Conservation (phyloP, 2,329 filamentous ascomycete species). For the Orbilia blumenaviensis region DNA sequence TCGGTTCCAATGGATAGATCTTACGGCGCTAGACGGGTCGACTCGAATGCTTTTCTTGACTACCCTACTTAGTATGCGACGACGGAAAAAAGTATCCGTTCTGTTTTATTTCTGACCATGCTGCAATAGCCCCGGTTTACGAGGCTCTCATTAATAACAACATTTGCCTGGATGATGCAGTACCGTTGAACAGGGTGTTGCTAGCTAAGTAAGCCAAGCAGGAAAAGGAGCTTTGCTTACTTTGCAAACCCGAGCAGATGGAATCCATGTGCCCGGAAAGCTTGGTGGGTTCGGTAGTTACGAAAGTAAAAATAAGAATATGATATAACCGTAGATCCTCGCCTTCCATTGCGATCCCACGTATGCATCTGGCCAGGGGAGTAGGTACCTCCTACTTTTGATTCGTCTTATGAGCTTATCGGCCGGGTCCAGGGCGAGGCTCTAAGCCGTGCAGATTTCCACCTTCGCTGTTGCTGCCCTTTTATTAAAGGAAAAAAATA, state of each 20-base stretch:
- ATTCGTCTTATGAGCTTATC: constrained; percentile 23
- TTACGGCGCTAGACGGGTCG: constrained; percentile 1
- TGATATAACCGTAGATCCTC: constrained; percentile 48
- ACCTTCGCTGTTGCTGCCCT: constrained; percentile 21
- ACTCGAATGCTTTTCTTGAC: constrained; percentile 1
- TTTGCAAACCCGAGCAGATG: constrained; percentile 45
- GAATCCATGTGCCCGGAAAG: constrained; percentile 40
- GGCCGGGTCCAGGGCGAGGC: constrained; percentile 1
- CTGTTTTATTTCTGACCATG: constrained; percentile 11
- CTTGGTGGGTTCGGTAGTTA: constrained; percentile 53
- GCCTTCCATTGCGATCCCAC: constrained; percentile 35
- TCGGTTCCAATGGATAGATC: constrained; percentile 1
- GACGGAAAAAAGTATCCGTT: constrained; percentile 51
- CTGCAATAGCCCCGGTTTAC: constrained; percentile 23
- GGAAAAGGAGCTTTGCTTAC: constrained; percentile 52
- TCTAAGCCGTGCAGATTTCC: constrained; percentile 17
- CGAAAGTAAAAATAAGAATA: constrained; percentile 47
- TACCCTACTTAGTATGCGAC: constrained; percentile 28
- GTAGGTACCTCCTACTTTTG: constrained; percentile 20
- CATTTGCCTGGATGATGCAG: constrained; percentile 23
- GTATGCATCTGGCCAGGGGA: constrained; percentile 3
- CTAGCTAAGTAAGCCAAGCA: constrained; percentile 39
- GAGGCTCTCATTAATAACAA: constrained; percentile 47
- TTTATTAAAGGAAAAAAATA: too few species aligned
- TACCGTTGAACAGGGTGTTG: constrained; percentile 29